phyloP scores from a whole-genome alignment of 768 basidiomycete genomes.

The Clavaria fumosa region DNA sequence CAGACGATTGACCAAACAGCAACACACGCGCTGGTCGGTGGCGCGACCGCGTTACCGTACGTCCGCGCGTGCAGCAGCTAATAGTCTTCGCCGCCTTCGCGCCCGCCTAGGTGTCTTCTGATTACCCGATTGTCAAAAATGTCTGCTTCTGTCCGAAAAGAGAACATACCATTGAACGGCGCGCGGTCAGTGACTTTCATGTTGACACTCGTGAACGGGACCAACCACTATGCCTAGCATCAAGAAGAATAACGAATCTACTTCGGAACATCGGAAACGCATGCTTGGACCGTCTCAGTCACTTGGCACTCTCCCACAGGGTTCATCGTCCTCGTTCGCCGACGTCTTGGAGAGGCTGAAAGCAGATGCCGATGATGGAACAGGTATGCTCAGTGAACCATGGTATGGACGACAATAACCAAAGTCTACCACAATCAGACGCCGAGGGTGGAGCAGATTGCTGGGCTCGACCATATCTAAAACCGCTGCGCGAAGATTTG shows the following conservation, averaged over 20 bases:
- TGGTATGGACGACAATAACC: background rate
- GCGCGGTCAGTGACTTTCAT: background rate
- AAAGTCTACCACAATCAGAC: constrained; percentile 19
- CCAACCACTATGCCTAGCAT: too few species aligned
- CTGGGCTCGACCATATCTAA: constrained; percentile 54
- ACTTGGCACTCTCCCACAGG: constrained; percentile 26
- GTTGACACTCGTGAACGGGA: background rate
- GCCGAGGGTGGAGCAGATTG: constrained; percentile 65
- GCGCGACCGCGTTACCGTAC: too few species aligned
- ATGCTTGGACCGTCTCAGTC: constrained; percentile 29
- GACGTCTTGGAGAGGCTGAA: constrained; percentile 50
- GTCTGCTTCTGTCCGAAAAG: too few species aligned
- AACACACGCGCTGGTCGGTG: too few species aligned
- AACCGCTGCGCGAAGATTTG: constrained; percentile 36
- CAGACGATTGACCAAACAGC: too few species aligned
- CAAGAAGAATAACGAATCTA: constrained; percentile 11
- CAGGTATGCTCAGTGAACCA: constrained; percentile 21
- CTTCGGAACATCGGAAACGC: constrained; percentile 38
- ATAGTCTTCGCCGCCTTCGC: too few species aligned
- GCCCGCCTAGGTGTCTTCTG: too few species aligned
- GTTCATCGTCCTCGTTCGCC: constrained; percentile 39
- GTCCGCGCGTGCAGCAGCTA: too few species aligned
- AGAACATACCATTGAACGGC: background rate
- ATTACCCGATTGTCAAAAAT: too few species aligned
- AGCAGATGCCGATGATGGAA: constrained; percentile 29